These are phyloP conservation scores for Pelargonium cotyledonis DNA, from an alignment of 441 rosid species.

Conservation along the genomic window DNA sequence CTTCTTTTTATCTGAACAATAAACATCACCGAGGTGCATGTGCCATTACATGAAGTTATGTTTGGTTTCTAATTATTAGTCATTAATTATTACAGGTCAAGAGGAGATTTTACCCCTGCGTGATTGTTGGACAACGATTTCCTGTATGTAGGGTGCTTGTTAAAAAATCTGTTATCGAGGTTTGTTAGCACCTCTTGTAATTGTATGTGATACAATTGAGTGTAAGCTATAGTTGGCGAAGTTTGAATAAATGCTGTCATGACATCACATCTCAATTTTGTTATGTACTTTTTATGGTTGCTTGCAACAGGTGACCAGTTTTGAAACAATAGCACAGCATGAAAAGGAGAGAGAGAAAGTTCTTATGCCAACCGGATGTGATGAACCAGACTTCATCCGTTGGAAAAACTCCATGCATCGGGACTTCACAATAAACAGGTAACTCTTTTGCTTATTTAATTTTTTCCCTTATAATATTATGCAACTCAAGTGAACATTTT, in stretches of 20 bases:
- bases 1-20: background rate
- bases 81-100: slow-evolving; percentile 39
- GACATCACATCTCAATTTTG: slow-evolving; percentile 12
- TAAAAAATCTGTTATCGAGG: slow-evolving; percentile 62
- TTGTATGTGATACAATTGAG: slow-evolving; percentile 11
- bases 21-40: background rate
- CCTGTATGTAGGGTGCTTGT: slow-evolving; percentile 75
- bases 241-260: slow-evolving; percentile 4
- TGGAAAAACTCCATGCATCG: slow-evolving; percentile 79
- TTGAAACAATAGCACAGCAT: slow-evolving; percentile 49
- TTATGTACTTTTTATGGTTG: slow-evolving; percentile 9
- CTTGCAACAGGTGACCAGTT: slow-evolving; percentile 73
- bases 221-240: slow-evolving; percentile 16
- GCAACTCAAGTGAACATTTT: slow-evolving; percentile 13
- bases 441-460: slow-evolving; percentile 3
- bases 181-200: slow-evolving; percentile 26
- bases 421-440: slow-evolving; percentile 94
- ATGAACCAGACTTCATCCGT: slow-evolving; percentile 43
- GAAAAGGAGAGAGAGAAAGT: slow-evolving; percentile 32
- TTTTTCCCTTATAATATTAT: background rate
- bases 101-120: slow-evolving; percentile 38
- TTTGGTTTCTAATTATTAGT: slow-evolving; percentile 8
- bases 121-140: slow-evolving; percentile 65
- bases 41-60: slow-evolving; percentile 9
- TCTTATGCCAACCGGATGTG: slow-evolving; percentile 34